Conservation (phyloP, 164 flowering plant species). For the Magnolia changhungtana region DNA sequence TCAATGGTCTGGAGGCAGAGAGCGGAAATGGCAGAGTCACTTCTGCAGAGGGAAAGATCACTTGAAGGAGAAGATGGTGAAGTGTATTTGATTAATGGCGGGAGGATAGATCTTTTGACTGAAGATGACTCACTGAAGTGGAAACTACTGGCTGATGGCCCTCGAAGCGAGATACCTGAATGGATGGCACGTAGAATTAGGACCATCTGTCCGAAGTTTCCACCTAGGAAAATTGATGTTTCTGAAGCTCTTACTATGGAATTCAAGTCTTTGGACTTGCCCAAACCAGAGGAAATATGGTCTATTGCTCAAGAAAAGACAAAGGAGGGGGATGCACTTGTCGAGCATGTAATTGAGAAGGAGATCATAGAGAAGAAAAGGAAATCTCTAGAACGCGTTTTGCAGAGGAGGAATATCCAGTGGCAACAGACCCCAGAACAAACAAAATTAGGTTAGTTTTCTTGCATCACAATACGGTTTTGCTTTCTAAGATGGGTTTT, state of each 20-base stretch:
- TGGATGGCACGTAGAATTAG: conserved; percentile 57
- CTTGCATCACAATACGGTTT: neutral
- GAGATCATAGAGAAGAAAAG: conserved; percentile 55
- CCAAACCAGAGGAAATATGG: conserved; percentile 57
- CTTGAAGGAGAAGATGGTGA: conserved; percentile 25
- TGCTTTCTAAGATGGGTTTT: neutral
- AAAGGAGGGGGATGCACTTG: conserved; percentile 44
- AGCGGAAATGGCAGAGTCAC: conserved; percentile 53
- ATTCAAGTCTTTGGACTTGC: conserved; percentile 40
- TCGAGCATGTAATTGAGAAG: conserved; percentile 55
- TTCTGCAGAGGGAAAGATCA: conserved; percentile 27
- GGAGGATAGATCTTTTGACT: conserved; percentile 52
- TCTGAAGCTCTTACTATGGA: conserved; percentile 31
- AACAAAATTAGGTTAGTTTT: conserved; percentile 44
- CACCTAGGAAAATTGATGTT: conserved; percentile 44
- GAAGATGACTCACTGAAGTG: conserved; percentile 52
- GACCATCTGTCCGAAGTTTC: conserved; percentile 48
- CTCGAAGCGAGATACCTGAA: conserved; percentile 55
- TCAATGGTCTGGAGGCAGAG: conserved; percentile 47
- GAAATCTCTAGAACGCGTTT: conserved; percentile 47
- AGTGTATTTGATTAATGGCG: conserved; percentile 44
- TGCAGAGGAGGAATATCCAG: conserved; percentile 41
- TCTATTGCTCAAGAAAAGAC: conserved; percentile 57
- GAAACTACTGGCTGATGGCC: conserved; percentile 60
- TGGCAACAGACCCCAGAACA: conserved; percentile 49